Conservation (phyloP, 2,329 filamentous ascomycete species). For the Fusarium verticillioides region DNA sequence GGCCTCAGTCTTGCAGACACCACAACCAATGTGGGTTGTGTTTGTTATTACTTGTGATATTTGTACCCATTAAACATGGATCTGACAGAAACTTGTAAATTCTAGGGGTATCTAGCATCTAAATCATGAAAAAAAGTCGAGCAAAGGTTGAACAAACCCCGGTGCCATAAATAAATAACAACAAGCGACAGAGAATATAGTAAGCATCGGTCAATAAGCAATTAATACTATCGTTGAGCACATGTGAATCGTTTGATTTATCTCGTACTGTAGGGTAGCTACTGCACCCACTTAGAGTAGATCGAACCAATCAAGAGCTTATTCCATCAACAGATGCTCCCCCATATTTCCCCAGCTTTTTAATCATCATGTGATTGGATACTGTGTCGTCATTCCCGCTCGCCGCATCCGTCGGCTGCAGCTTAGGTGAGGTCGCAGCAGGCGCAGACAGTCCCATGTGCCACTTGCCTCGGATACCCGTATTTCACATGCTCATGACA, state of each 20-base stretch:
- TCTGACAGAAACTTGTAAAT: accelerated
- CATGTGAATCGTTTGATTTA: background rate
- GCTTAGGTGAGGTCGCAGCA: constrained; percentile 29
- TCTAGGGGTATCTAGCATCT: too few species aligned
- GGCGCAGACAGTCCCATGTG: constrained; percentile 38
- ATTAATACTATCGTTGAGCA: background rate
- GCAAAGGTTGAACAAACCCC: too few species aligned
- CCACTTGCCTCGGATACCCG: constrained; percentile 44
- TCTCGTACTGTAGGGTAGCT: constrained; percentile 1
- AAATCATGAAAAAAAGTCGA: too few species aligned
- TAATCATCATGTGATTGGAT: constrained; percentile 41
- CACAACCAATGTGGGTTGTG: background rate
- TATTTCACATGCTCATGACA: constrained; percentile 45
- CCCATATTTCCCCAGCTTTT: constrained; percentile 45
- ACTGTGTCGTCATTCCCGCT: constrained; percentile 45
- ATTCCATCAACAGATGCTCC: constrained; percentile 1
- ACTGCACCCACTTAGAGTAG: too few species aligned
- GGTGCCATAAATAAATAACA: accelerated
- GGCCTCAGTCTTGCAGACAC: background rate
- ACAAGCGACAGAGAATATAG: too few species aligned
- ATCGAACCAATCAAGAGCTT: constrained; percentile 14
- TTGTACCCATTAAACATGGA: accelerated
- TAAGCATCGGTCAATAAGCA: background rate
- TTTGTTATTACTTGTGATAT: background rate
- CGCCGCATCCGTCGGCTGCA: constrained; percentile 41